Evolutionary conservation across 2,329 filamentous ascomycete species (phyloP).

Genomic region (Zymoseptoria tritici): DNA sequence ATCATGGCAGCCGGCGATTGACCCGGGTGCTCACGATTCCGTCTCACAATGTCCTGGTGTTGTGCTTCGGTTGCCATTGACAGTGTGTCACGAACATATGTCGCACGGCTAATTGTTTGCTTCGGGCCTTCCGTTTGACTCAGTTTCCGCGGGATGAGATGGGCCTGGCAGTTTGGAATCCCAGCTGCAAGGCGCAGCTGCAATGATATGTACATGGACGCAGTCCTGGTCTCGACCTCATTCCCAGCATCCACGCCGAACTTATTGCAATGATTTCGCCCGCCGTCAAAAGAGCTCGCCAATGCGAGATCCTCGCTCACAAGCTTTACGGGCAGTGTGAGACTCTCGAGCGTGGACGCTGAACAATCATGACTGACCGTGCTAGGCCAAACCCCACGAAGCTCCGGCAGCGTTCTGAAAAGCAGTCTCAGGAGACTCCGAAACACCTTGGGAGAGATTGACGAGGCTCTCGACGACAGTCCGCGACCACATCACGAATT

Average conservation of each 20-base stretch:
- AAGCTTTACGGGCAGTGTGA: slow-evolving; percentile 13
- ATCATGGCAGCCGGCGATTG: not conserved
- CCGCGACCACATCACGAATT: not conserved
- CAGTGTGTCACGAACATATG: not conserved
- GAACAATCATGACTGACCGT: not conserved
- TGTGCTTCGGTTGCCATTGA: not conserved
- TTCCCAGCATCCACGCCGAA: not conserved
- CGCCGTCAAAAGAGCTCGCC: not conserved
- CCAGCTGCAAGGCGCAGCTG: not conserved
- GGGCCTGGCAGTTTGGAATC: not conserved
- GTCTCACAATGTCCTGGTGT: not conserved
- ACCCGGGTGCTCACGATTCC: not conserved
- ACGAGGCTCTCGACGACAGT: slow-evolving; percentile 11
- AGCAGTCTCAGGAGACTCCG: slow-evolving; percentile 11
- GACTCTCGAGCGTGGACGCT: not conserved
- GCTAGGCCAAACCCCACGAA: slow-evolving; percentile 8
- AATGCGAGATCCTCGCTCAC: slow-evolving; percentile 7
- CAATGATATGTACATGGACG: not conserved
- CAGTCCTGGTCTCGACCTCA: not conserved
- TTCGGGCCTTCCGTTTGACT: not conserved
- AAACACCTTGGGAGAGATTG: slow-evolving; percentile 16
- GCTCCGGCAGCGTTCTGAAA: slow-evolving; percentile 5
- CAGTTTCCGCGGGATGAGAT: not conserved
- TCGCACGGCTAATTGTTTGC: not conserved
- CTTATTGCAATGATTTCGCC: not conserved